These are phyloP conservation scores for Cantharellus anzutake DNA, from an alignment of 768 basidiomycete genomes.

Conservation along the genomic window DNA sequence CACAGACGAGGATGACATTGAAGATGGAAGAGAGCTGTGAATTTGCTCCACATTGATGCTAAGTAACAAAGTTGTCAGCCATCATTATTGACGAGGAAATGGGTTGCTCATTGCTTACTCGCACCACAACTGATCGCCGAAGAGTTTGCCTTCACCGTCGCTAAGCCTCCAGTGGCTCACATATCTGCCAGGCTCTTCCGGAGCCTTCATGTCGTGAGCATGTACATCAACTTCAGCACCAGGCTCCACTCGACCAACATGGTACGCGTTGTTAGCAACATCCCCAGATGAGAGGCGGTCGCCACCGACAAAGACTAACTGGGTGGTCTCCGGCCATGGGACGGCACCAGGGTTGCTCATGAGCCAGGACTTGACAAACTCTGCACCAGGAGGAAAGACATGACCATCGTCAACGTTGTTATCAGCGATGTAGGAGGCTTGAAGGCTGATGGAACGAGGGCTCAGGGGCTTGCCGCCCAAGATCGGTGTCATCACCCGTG, in stretches of 20 bases:
- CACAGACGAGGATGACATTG: conserved; percentile 42
- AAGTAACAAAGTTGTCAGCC: background rate
- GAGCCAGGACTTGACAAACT: conserved; percentile 72
- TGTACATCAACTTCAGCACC: conserved; percentile 44
- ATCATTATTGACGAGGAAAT: background rate
- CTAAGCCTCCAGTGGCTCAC: conserved; percentile 59
- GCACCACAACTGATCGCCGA: conserved; percentile 62
- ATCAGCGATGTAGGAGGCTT: conserved; percentile 41
- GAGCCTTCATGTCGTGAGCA: conserved; percentile 68
- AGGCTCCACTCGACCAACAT: conserved; percentile 29
- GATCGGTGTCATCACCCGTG: background rate
- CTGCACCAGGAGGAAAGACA: conserved; percentile 60
- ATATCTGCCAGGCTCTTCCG: conserved; percentile 52
- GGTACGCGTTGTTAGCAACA: conserved; percentile 17
- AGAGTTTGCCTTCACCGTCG: conserved; percentile 35
- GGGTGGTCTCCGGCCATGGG: conserved; percentile 51
- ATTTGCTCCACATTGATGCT: background rate
- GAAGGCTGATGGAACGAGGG: background rate
- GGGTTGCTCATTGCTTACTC: conserved; percentile 31
- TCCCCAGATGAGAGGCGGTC: conserved; percentile 30
- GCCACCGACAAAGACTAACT: conserved; percentile 53
- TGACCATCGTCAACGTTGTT: conserved; percentile 60
- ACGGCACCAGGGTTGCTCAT: conserved; percentile 42
- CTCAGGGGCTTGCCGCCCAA: background rate
- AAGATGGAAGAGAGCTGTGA: conserved; percentile 9